These are phyloP conservation scores for Candida morakotiae DNA, from an alignment of 805 yeast species.

Conservation along the genomic window DNA sequence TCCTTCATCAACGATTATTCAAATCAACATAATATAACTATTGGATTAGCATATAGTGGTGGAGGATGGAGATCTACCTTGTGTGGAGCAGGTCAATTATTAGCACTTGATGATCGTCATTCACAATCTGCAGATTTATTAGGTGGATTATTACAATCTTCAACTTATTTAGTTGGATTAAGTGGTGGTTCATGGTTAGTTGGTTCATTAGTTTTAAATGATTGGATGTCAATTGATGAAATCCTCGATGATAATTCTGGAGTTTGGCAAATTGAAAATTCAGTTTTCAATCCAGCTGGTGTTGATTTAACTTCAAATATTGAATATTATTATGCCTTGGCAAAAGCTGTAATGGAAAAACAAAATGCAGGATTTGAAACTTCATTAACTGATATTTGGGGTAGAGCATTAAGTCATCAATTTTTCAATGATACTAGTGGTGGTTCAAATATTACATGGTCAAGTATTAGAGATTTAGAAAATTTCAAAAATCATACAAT, in stretches of 20 bases:
- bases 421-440: conserved; percentile 30
- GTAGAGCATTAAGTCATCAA: conserved; percentile 37
- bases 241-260: conserved; percentile 17
- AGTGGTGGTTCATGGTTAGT: conserved; percentile 64
- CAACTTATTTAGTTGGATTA: conserved; percentile 74
- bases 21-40: conserved; percentile 8
- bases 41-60: conserved; percentile 48
- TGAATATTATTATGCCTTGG: conserved; percentile 39
- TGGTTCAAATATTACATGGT: conserved; percentile 27
- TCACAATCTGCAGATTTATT: conserved; percentile 44
- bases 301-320: conserved; percentile 58
- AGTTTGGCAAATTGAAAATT: conserved; percentile 47
- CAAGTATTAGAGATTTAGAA: conserved; percentile 20
- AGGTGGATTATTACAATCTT: conserved; percentile 71
- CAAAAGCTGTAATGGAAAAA: conserved; percentile 26
- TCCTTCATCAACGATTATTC: conserved; percentile 33
- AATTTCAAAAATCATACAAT: conserved; percentile 26
- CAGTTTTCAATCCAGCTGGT: conserved; percentile 70
- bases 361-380: conserved; percentile 34
- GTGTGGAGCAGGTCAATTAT: conserved; percentile 77
- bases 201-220: conserved; percentile 57
- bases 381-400: conserved; percentile 42
- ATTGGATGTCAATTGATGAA: conserved; percentile 49
- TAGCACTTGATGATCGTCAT: conserved; percentile 76
- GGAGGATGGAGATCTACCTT: conserved; percentile 93